A percentile compares a stretch with the other conserved stretches of the same genome.
phyloP scores from a whole-genome alignment of 164 flowering plant genomes.

The Chloranthus sessilifolius region DNA sequence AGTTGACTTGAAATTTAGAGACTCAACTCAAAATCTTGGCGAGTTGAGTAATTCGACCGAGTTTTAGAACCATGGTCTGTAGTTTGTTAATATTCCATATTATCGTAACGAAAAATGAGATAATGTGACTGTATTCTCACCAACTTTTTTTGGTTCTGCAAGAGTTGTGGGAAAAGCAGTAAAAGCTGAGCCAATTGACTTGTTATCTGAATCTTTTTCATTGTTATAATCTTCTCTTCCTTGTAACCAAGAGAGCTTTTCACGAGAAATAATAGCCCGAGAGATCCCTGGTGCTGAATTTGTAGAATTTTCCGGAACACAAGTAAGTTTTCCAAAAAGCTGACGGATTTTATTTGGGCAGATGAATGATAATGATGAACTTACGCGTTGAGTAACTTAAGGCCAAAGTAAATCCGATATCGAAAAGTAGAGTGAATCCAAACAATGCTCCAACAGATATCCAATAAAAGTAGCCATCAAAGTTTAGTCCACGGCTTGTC shows the following conservation, averaged over 20 bases:
- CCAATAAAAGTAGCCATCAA: conserved; percentile 39
- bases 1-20: no score
- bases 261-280: conserved; percentile 32
- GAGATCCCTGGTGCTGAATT: conserved; percentile 27
- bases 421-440: conserved; percentile 32
- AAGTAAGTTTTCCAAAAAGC: neutral
- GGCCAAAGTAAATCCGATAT: conserved; percentile 38
- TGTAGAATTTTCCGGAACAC: neutral
- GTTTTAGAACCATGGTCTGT: no score
- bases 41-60: no score
- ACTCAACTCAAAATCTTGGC: no score
- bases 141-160: conserved; percentile 20
- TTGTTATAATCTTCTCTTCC: conserved; percentile 18
- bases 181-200: no score
- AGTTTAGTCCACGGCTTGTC: conserved; percentile 27
- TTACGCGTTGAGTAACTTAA: conserved; percentile 36
- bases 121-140: conserved; percentile 16
- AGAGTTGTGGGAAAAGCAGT: conserved; percentile 5
- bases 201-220: no score
- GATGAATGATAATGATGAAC: conserved; percentile 2
- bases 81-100: no score
- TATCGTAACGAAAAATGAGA: no score
- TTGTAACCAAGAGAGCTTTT: conserved; percentile 24
- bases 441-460: conserved; percentile 41
- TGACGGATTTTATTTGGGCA: neutral